Conservation (phyloP, 73 alveolate genomes). For the Tetrahymena borealis region DNA sequence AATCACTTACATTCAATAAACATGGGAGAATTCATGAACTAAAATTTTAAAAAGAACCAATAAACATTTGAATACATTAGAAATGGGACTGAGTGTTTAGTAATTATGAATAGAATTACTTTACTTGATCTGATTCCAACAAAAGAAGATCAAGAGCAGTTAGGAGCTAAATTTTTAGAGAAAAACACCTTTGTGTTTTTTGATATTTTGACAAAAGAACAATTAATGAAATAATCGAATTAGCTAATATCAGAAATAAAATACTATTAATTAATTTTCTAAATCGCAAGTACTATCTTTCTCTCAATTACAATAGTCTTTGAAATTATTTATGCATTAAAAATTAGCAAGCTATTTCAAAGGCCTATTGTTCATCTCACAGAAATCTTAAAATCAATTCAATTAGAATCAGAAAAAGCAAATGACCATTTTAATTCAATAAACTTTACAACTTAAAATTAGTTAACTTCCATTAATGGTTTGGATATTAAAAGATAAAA, state of each 20-base stretch:
- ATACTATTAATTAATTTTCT: not conserved
- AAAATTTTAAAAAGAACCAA: not conserved
- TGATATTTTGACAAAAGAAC: not conserved
- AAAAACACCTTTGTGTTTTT: not conserved
- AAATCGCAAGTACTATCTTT: not conserved
- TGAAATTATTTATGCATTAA: not conserved
- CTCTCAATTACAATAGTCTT: not conserved
- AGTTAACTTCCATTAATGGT: not conserved
- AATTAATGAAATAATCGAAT: not conserved
- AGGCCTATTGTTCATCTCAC: not conserved
- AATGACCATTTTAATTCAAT: not conserved
- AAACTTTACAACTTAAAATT: not conserved
- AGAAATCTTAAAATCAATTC: not conserved
- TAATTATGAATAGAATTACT: not conserved
- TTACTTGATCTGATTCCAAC: not conserved
- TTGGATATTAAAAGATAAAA: too few species aligned
- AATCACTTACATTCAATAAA: not conserved
- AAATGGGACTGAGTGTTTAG: not conserved
- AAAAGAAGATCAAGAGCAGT: not conserved
- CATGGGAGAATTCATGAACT: not conserved
- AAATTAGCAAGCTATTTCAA: not conserved
- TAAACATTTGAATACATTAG: not conserved
- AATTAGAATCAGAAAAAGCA: too few species aligned
- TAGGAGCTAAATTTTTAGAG: not conserved
- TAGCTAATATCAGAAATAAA: not conserved